A percentile compares a stretch with the other conserved stretches of the same genome.
phyloP scores from a whole-genome alignment of 73 alveolate species.

The Paramecium primaurelia region DNA sequence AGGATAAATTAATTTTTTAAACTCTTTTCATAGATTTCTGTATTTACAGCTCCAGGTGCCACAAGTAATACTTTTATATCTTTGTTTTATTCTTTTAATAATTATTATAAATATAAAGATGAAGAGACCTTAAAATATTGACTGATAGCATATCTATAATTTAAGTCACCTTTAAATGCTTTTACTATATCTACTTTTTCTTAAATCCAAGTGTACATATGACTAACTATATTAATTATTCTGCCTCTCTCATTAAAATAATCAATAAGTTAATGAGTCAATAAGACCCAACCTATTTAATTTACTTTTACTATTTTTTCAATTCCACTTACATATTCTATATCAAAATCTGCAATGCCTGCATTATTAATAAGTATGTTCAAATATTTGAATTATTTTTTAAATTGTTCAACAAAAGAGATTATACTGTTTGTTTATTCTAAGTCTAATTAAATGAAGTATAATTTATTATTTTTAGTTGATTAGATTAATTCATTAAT shows the following conservation, averaged over 20 bases:
- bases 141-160: slow-evolving; percentile 28
- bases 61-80: slow-evolving; percentile 18
- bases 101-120: background rate
- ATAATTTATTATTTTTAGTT: background rate
- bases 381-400: background rate
- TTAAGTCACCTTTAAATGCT: background rate
- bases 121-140: slow-evolving; percentile 18
- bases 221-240: background rate
- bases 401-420: background rate
- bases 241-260: background rate
- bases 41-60: slow-evolving; percentile 50
- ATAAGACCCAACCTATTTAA: background rate
- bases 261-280: background rate
- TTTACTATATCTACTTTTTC: background rate
- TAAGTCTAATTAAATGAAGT: background rate
- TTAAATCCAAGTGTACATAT: background rate
- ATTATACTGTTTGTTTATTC: background rate
- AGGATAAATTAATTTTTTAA: background rate
- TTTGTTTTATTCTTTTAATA: background rate
- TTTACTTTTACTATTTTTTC: background rate
- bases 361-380: background rate
- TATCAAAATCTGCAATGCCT: background rate
- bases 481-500: background rate
- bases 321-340: background rate
- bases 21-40: background rate